A percentile compares a stretch with the other conserved stretches of the same genome.
These are phyloP conservation scores for Claviceps citrina DNA, from an alignment of 2,329 filamentous ascomycete species.

Conservation along the genomic window DNA sequence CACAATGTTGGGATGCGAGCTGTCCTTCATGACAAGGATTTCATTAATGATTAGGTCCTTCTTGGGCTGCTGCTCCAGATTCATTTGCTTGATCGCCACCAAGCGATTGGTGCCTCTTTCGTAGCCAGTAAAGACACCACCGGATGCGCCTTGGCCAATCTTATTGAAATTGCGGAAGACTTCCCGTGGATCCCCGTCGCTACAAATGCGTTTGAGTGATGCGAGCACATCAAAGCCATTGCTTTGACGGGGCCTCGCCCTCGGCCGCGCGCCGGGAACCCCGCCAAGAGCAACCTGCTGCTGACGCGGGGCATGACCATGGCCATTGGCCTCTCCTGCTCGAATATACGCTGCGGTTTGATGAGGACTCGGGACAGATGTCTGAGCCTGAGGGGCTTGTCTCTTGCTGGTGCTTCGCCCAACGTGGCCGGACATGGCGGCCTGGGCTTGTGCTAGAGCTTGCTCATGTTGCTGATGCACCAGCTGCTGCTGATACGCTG, in stretches of 20 bases:
- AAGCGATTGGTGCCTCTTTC: constrained; percentile 70
- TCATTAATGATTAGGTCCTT: constrained; percentile 99
- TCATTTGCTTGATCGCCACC: constrained; percentile 99
- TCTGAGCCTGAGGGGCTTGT: constrained; percentile 24
- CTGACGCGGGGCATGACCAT: constrained; percentile 19
- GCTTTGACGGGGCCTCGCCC: constrained; percentile 66
- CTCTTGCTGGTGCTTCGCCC: constrained; percentile 62
- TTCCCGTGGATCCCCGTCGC: constrained; percentile 71
- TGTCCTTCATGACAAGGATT: constrained; percentile 98
- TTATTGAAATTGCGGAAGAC: constrained; percentile 81
- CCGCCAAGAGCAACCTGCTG: constrained; percentile 21
- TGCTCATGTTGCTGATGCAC: constrained; percentile 77
- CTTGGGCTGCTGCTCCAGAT: constrained; percentile 93
- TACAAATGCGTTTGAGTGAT: constrained; percentile 78
- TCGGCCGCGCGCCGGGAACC: constrained; percentile 46
- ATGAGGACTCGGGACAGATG: constrained; percentile 11
- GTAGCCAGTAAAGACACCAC: constrained; percentile 85
- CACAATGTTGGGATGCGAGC: constrained; percentile 94
- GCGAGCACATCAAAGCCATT: constrained; percentile 68
- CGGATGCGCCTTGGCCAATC: constrained; percentile 93
- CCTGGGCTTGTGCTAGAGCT: constrained; percentile 64
- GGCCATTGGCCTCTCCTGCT: constrained; percentile 17
- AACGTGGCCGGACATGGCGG: constrained; percentile 56
- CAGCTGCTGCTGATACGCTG: constrained; percentile 44
- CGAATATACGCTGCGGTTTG: constrained; percentile 16